These are phyloP conservation scores for Avicennia marina DNA, from an alignment of 257 asterid genomes.

Conservation along the genomic window DNA sequence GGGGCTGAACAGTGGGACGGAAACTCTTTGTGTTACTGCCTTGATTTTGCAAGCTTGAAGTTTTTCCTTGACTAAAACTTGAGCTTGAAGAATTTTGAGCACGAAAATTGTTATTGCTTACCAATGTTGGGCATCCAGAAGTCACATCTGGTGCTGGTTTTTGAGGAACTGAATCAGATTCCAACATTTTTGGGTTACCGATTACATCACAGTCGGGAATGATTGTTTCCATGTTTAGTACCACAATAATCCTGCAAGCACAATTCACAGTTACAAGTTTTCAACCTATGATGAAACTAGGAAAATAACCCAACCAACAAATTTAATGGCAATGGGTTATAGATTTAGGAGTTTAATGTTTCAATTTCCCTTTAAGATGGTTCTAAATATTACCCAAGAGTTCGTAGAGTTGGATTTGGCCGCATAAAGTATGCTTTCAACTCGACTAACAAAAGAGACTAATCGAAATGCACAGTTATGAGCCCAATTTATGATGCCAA, in stretches of 20 bases:
- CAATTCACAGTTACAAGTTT: conserved; percentile 18
- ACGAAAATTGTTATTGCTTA: conserved; percentile 29
- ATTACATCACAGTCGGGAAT: conserved; percentile 66
- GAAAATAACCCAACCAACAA: conserved; percentile 4
- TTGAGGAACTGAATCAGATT: conserved; percentile 43
- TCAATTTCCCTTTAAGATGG: conserved; percentile 1
- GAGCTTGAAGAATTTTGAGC: conserved; percentile 33
- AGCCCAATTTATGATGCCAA: too few relatives aligned
- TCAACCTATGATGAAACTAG: conserved; percentile 1
- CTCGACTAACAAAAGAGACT: conserved; percentile 2
- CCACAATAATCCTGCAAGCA: conserved; percentile 75
- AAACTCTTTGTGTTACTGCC: conserved; percentile 43
- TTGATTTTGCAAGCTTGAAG: conserved; percentile 30
- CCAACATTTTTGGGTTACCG: conserved; percentile 62
- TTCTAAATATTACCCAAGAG: background rate
- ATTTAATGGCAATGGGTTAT: conserved; percentile 2
- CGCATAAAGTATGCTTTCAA: background rate
- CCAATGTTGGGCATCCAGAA: conserved; percentile 27
- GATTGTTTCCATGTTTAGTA: conserved; percentile 84
- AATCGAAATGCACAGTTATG: background rate
- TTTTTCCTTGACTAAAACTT: conserved; percentile 29
- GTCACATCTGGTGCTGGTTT: conserved; percentile 31
- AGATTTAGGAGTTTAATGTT: conserved; percentile 3
- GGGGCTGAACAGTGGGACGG: conserved; percentile 75
- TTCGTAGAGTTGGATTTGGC: background rate